phyloP scores from a whole-genome alignment of 1,139 yeast genomes.

The Arxiozyma heterogenica region DNA sequence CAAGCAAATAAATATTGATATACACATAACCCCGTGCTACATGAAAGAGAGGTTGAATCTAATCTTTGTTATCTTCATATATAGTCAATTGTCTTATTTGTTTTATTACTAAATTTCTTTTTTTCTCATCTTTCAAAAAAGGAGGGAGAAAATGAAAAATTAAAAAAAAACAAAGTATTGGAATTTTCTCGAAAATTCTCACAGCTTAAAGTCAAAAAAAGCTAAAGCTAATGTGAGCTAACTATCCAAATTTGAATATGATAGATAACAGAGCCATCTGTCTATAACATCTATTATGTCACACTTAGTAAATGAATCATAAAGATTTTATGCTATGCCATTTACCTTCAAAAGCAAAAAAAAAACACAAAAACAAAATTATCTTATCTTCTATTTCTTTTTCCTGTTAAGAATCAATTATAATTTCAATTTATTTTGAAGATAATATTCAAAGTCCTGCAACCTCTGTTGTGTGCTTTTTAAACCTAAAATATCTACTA shows the following conservation, averaged over 20 bases:
- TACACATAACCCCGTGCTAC: too few species aligned
- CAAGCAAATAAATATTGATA: not conserved
- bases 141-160: not conserved
- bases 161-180: not conserved
- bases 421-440: not conserved
- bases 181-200: constrained; percentile 2
- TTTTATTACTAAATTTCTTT: too few species aligned
- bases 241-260: not conserved
- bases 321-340: not conserved
- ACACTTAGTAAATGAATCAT: not conserved
- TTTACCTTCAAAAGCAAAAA: not conserved
- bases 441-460: not conserved
- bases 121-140: not conserved
- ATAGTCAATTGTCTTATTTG: too few species aligned
- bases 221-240: too few species aligned
- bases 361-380: too few species aligned
- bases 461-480: constrained; percentile 38
- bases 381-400: not conserved
- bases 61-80: too few species aligned
- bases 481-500: constrained; percentile 49
- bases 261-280: not conserved
- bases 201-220: not conserved
- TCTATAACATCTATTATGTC: not conserved
- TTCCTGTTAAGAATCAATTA: too few species aligned
- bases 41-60: not conserved